Base-by-base conservation (phyloP, 495 filamentous ascomycete species). In the Geoglossum glabrum region DNA sequence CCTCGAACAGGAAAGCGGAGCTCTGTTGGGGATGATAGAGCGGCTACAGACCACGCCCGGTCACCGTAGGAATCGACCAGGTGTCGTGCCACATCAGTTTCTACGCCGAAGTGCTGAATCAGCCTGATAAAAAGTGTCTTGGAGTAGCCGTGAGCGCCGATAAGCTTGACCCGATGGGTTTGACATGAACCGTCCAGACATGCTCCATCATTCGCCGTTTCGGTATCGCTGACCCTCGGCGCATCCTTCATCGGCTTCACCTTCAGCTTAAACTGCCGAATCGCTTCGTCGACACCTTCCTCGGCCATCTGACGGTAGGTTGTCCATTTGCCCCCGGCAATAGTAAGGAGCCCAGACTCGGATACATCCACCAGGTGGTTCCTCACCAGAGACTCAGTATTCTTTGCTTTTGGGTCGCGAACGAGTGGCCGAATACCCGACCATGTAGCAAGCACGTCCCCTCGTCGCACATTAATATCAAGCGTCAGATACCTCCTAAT, bases 241-340 rank as follows among this genome's bases (percentile, higher is more conserved):
- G 80, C 77, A 57, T 81, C 68, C 15, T 64, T 56, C 43, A 85
- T 62, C 28, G 81, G 74, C 30, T 70, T 71, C 5, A 85, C 71
- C 54, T 76, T 72, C n/a, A 96, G 80, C 38, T 74, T 71, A 69
- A 95, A 98, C 25, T 75, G 71, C 34, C 77, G 74, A 66, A 98
- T 77, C 19, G 90, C 90, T 61, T 89, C 85, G 64, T 98, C 90
- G 31, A 98, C 92, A 56, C 85, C 83, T 68, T 98, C 90, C 71
- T 98, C 90, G 36, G 92, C 88, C 92, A 98, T 98, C 67, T 98
- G 89, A 33, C 92, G 84, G 71, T 98, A 98, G 5, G 92, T 98
- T 3, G 92, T 98, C 92, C 92, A 98, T 72, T 97, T 97, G 23
- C 92, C 92, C 60, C 92, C 92, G n/a, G 90, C 87, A 67, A 87